Evolutionary conservation across 139 green algal species (phyloP).

Genomic region (Eudorina sp.): DNA sequence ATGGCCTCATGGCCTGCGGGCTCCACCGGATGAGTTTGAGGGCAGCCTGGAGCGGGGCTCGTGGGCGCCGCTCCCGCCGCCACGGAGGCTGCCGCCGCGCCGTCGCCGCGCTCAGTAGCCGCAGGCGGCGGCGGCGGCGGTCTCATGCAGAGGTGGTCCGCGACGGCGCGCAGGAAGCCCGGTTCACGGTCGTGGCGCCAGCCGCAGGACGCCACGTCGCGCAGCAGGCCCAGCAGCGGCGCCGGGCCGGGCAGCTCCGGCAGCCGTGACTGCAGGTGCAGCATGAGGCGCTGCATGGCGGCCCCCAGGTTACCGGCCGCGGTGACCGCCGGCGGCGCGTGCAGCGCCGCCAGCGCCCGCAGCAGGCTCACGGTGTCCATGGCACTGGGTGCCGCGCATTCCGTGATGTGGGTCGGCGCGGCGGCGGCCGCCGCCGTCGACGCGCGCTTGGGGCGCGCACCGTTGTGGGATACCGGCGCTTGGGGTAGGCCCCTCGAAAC

Average conservation of each 20-base stretch:
- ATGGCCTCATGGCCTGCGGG: too few species aligned
- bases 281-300: not conserved
- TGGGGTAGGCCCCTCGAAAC: too few species aligned
- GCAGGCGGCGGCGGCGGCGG: too few species aligned
- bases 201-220: not conserved
- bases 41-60: too few species aligned
- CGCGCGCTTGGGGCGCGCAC: not conserved
- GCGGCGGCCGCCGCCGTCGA: too few species aligned
- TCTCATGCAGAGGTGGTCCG: not conserved
- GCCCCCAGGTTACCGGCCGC: not conserved
- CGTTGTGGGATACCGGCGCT: too few species aligned
- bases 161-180: not conserved
- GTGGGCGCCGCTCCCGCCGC: too few species aligned
- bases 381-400: not conserved
- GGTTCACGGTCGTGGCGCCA: not conserved
- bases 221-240: constrained; percentile 24
- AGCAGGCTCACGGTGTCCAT: constrained; percentile 13
- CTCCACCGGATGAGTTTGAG: too few species aligned
- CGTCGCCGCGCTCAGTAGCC: too few species aligned
- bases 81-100: not conserved
- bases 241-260: not conserved
- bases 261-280: not conserved
- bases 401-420: too few species aligned
- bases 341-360: not conserved
- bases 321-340: not conserved